A percentile compares a stretch with the other conserved stretches of the same genome.
These are phyloP conservation scores for Arxiozyma heterogenica DNA, from an alignment of 1,139 yeast species.

Conservation along the genomic window DNA sequence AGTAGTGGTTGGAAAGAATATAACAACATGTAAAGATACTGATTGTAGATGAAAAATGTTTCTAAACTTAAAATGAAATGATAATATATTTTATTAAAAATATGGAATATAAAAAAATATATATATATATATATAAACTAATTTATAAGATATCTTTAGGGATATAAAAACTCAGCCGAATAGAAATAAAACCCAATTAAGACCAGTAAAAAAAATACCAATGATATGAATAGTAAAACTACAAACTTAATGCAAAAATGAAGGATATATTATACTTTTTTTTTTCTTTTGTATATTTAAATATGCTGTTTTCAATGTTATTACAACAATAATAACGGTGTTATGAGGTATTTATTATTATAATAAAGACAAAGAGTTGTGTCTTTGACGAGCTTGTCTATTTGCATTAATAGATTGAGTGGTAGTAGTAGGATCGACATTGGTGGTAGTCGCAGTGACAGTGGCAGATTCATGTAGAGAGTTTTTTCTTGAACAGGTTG, in stretches of 20 bases:
- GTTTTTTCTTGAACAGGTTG: constrained; percentile 28
- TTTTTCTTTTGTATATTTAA: neutral
- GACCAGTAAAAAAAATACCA: neutral
- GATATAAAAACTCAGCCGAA: too few species aligned
- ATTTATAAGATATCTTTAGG: too few species aligned
- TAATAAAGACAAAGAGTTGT: constrained; percentile 11
- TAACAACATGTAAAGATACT: too few species aligned
- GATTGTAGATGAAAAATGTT: too few species aligned
- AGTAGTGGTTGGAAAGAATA: too few species aligned
- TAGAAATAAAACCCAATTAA: too few species aligned
- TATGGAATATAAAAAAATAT: too few species aligned
- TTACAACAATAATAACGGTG: neutral
- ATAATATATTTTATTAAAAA: too few species aligned
- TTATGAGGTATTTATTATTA: neutral
- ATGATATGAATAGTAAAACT: neutral
- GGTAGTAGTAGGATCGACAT: neutral
- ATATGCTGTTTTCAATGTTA: neutral
- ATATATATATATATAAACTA: too few species aligned
- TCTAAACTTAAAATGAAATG: too few species aligned
- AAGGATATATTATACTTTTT: neutral
- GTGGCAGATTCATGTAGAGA: neutral
- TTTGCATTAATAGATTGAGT: constrained; percentile 12
- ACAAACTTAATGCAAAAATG: neutral
- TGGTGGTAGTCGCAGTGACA: constrained; percentile 16
- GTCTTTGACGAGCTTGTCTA: constrained; percentile 8